Evolutionary conservation across 83 land plant genomes (phyloP), one percentile per base, ranked within the genome.

Genomic region (Picea abies): DNA sequence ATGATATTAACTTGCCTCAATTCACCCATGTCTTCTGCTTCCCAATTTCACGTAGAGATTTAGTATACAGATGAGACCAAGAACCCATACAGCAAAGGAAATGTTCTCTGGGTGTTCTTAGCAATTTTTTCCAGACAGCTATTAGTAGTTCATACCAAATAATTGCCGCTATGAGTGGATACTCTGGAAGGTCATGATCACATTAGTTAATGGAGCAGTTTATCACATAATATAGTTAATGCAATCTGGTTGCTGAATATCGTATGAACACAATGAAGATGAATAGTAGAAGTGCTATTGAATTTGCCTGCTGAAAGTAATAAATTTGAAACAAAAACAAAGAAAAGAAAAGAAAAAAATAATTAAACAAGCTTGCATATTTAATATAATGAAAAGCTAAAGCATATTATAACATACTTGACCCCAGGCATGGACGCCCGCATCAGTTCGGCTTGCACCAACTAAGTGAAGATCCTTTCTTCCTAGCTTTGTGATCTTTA

Each of bases 371-470:
- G 64, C 60, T 47, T 76, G n/a, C 22, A 49, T 76, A 29, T 11
- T 14, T 49, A 76, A 76, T 23, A 58, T 76, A 52, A 76, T 52
- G 12, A 76, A 52, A 49, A 47, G n/a, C 32, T 52, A 52, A 49
- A 61, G 63, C 23, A 61, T 15, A 49, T 23, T 23, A 41, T 58
- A 16, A 60, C 87, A 86, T 80, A 95, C 98, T 95, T 97, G 99
- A 70, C 94, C 98, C 94, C 92, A 91, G 25, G 99, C 99, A 90
- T 97, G 99, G 65, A 97, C 99, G 70, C 99, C 99, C n/a, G 93
- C 79, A 82, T 97, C 99, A 15, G 99, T 97, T 79, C 99, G 87
- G 41, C 99, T 87, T 16, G 99, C 94, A 64, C 92, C 99, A 76
- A 86, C 91, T 37, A 97, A 82, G 69, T 39, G 17, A 37, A 97